These are phyloP conservation scores for Globisporangium alternatum DNA, from an alignment of 352 stramenopile species.

Conservation along the genomic window DNA sequence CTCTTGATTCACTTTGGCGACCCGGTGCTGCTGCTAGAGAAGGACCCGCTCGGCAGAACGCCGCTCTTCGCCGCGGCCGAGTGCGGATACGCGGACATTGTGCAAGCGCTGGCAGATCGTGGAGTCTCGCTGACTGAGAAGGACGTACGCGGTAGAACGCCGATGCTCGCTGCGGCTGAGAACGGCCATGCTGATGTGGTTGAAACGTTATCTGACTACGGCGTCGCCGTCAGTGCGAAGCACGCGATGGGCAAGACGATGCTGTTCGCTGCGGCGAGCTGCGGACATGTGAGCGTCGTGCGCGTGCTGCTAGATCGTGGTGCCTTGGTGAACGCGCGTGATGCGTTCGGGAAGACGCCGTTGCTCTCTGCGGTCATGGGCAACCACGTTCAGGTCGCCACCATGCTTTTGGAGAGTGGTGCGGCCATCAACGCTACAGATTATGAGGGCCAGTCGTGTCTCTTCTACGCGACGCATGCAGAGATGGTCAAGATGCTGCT, in stretches of 20 bases:
- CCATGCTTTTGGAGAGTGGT: constrained; percentile 6
- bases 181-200: constrained; percentile 16
- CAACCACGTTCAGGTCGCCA: constrained; percentile 9
- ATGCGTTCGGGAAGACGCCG: constrained; percentile 18
- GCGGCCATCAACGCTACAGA: constrained; percentile 7
- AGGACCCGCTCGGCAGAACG: constrained; percentile 13
- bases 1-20: constrained; percentile 21
- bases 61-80: constrained; percentile 14
- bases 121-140: constrained; percentile 10
- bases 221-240: constrained; percentile 5
- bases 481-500: constrained; percentile 10
- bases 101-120: constrained; percentile 10
- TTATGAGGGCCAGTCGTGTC: constrained; percentile 13
- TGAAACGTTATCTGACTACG: constrained; percentile 7
- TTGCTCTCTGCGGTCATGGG: constrained; percentile 15
- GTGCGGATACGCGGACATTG: constrained; percentile 10
- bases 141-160: constrained; percentile 12
- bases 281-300: constrained; percentile 14
- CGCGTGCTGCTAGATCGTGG: constrained; percentile 10
- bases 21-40: constrained; percentile 12
- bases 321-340: constrained; percentile 7
- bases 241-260: constrained; percentile 17
- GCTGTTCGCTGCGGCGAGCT: constrained; percentile 16
- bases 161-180: constrained; percentile 15
- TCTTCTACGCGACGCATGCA: constrained; percentile 15